Percentiles rank a stretch among this genome's conserved stretches.
phyloP scores from a whole-genome alignment of 78 protist genomes.

The Dictyostelium brefeldianum region DNA sequence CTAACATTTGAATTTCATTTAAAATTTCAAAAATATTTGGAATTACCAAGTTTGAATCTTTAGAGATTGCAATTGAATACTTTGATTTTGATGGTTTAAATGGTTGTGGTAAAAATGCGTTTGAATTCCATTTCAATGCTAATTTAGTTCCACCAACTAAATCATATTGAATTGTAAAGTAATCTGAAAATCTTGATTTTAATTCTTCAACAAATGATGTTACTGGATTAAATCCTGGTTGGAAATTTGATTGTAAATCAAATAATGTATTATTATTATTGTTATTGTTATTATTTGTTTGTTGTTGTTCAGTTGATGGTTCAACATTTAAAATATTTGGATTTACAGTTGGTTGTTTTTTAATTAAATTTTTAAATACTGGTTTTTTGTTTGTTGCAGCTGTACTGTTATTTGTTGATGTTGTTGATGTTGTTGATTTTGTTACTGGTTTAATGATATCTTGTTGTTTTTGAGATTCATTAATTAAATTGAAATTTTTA shows the following conservation, averaged over 20 bases:
- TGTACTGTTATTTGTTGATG: not conserved
- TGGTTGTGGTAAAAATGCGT: constrained; percentile 12
- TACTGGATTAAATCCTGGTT: constrained; percentile 48
- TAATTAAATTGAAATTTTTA: not conserved
- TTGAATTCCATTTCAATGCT: constrained; percentile 25
- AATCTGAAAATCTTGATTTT: constrained; percentile 28
- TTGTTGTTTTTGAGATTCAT: not conserved
- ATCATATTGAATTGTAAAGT: constrained; percentile 48
- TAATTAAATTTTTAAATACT: constrained; percentile 12
- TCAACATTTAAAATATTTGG: too few species aligned
- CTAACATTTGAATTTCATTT: constrained; percentile 33
- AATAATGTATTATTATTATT: not conserved
- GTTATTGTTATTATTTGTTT: not conserved
- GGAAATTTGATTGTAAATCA: not conserved
- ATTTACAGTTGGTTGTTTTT: not conserved
- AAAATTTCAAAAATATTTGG: constrained; percentile 31
- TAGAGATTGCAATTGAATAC: constrained; percentile 21
- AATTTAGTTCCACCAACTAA: constrained; percentile 51
- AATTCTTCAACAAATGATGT: not conserved
- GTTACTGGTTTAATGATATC: not conserved
- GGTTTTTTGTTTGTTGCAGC: not conserved
- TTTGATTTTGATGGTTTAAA: constrained; percentile 65
- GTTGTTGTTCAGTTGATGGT: not conserved
- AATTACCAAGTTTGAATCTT: constrained; percentile 15
- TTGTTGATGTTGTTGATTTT: not conserved